Base-by-base conservation (phyloP, 2,329 filamentous ascomycete genomes). In the Aspergillus spinulosporus region DNA sequence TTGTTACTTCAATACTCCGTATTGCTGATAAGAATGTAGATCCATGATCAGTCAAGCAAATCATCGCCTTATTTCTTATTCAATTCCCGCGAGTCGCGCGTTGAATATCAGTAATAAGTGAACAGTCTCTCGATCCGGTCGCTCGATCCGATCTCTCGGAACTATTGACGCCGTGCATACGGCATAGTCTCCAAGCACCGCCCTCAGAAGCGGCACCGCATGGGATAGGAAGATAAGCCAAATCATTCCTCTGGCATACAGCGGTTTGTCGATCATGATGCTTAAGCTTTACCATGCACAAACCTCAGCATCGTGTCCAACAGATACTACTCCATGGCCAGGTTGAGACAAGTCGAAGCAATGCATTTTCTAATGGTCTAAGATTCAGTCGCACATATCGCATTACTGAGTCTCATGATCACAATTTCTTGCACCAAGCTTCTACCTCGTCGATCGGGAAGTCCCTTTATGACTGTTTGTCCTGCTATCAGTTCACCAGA, bases 251-350 rank as follows among this genome's bases (percentile, higher is more conserved):
- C 26, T 52, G 42, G 50, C 34, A 47, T 43, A 31, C 43, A 40
- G 50, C 26, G 45, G 50, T 53, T 53, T 26, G 34, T 53, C 50
- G 50, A 53, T 53, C 50, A 47, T 53, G 50, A 31, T 43, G 50
- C 50, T 52, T 47, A 47, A 42, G 43, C 14, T 39, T 45, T 21
- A 15, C 21, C 32, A 53, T 47, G 43, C 34, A 21, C 34, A 46
- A 11, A 11, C 50, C 28, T 14, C 26, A 21, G 9, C 12, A 14
- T 31, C 28, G n/a, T n/a, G 26, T 31, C 28, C 5, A 6, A 39
- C 42, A 52, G 32, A 31, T 37, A 12, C 31, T 37, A 12, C 31
- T 39, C 36, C 42, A 29, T n/a, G 15, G n/a, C 15, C 32, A 3
- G 36, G 21, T 45, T n/a, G n/a, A 5, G 45, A 37, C 49, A 21